Conservation (phyloP, 176 grass and related monocot species). For the Tuctoria greenei region DNA sequence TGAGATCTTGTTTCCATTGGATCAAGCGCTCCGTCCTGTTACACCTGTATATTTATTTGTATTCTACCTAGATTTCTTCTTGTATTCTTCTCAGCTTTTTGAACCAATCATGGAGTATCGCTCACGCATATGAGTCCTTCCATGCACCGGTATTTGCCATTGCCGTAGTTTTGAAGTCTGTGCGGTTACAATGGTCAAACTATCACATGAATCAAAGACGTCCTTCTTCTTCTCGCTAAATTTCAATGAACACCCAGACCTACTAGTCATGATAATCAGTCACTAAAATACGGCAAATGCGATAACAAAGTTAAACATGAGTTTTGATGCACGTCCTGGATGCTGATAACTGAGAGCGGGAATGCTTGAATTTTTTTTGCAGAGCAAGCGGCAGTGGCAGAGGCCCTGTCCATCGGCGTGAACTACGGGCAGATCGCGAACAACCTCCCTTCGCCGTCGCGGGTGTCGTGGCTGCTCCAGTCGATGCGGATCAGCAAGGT, state of each 20-base stretch:
- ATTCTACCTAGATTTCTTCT: neutral
- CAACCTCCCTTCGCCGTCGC: conserved; percentile 54
- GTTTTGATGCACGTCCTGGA: neutral
- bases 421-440: conserved; percentile 82
- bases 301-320: neutral
- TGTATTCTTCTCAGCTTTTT: neutral
- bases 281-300: neutral
- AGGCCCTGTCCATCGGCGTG: conserved; percentile 50
- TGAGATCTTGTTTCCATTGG: conserved; percentile 39
- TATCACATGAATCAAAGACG: neutral
- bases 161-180: neutral
- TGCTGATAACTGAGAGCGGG: too few species aligned
- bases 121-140: neutral
- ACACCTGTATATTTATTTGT: conserved; percentile 1
- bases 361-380: neutral
- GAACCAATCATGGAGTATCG: neutral
- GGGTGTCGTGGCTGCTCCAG: conserved; percentile 56
- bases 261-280: neutral
- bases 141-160: neutral
- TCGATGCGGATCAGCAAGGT: conserved; percentile 64
- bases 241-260: neutral
- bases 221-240: neutral
- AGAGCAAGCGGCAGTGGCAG: conserved; percentile 12
- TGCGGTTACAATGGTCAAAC: neutral
- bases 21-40: conserved; percentile 2